Percentiles rank a stretch among this genome's conserved stretches.
These are phyloP conservation scores for Marchantia paleacea DNA, from an alignment of 225 moss, liverwort and hornwort species.

Conservation along the genomic window DNA sequence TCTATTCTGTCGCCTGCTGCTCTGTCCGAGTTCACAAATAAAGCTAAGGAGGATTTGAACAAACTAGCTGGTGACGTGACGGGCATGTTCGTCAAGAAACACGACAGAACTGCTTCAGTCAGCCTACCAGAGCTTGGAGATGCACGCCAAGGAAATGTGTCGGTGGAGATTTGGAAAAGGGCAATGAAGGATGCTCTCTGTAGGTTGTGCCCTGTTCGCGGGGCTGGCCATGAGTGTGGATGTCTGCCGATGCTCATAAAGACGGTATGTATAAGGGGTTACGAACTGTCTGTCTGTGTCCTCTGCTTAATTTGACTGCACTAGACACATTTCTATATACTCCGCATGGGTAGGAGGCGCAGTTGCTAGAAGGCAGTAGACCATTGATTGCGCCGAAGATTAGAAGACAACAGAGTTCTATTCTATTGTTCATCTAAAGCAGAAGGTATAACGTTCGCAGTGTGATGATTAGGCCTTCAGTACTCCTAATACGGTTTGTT, in stretches of 20 bases:
- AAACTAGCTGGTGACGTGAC: slow-evolving; percentile 66
- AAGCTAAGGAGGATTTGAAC: slow-evolving; percentile 53
- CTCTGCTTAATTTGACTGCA: too few relatives aligned
- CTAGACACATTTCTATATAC: too few relatives aligned
- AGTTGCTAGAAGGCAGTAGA: too few relatives aligned
- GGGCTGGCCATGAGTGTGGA: slow-evolving; percentile 79
- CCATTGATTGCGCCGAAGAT: too few relatives aligned
- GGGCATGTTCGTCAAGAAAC: slow-evolving; percentile 54
- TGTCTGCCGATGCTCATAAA: slow-evolving; percentile 79
- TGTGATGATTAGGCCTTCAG: too few relatives aligned
- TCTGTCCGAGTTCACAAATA: slow-evolving; percentile 27
- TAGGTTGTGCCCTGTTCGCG: slow-evolving; percentile 81
- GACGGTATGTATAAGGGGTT: slow-evolving; percentile 46
- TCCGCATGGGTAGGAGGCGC: too few relatives aligned
- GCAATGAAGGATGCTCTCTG: slow-evolving; percentile 71
- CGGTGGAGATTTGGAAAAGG: slow-evolving; percentile 89
- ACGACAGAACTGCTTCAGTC: slow-evolving; percentile 38
- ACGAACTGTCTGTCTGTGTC: neutral
- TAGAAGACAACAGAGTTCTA: too few relatives aligned
- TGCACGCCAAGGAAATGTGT: slow-evolving; percentile 64
- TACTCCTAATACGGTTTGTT: too few relatives aligned
- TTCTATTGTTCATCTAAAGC: too few relatives aligned
- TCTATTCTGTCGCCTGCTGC: slow-evolving; percentile 30
- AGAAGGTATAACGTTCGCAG: too few relatives aligned
- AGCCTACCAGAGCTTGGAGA: slow-evolving; percentile 75